Evolutionary conservation across 768 basidiomycete genomes (phyloP).

Genomic region (Kwoniella sp.): DNA sequence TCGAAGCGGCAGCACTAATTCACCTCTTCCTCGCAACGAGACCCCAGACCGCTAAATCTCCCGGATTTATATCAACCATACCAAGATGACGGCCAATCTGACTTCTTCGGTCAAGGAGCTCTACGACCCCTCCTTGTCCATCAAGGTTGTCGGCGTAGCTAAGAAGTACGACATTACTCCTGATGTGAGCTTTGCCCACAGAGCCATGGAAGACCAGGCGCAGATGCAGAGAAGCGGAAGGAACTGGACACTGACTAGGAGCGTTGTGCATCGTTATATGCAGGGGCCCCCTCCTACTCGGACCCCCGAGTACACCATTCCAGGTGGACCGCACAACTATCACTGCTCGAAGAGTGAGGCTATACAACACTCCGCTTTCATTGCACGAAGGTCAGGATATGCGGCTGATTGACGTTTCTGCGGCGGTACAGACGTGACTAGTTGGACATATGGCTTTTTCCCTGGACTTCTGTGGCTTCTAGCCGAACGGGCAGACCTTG

Average conservation of each 20-base stretch:
- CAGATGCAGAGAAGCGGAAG: not conserved
- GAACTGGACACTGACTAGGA: not conserved
- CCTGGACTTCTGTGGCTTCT: constrained; percentile 47
- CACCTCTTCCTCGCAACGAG: not conserved
- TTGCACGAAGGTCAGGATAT: not conserved
- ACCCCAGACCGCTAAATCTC: too few relatives aligned
- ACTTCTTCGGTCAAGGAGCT: constrained; percentile 12
- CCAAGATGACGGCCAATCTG: not conserved
- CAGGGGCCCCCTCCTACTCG: constrained; percentile 33
- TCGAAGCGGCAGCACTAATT: too few relatives aligned
- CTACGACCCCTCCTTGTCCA: constrained; percentile 36
- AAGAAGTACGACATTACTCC: constrained; percentile 43
- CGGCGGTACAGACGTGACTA: constrained; percentile 26
- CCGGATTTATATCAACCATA: too few relatives aligned
- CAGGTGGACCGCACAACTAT: constrained; percentile 44
- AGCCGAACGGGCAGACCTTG: constrained; percentile 34
- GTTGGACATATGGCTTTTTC: constrained; percentile 49
- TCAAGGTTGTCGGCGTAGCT: constrained; percentile 47
- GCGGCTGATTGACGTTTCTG: not conserved
- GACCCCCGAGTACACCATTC: constrained; percentile 43
- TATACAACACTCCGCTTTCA: too few relatives aligned
- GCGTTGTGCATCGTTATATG: not conserved
- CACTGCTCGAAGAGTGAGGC: constrained; percentile 42
- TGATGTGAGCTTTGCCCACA: constrained; percentile 32
- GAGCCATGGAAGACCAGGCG: not conserved